phyloP scores from a whole-genome alignment of 257 asterid genomes.

The Primulina huaijiensis region DNA sequence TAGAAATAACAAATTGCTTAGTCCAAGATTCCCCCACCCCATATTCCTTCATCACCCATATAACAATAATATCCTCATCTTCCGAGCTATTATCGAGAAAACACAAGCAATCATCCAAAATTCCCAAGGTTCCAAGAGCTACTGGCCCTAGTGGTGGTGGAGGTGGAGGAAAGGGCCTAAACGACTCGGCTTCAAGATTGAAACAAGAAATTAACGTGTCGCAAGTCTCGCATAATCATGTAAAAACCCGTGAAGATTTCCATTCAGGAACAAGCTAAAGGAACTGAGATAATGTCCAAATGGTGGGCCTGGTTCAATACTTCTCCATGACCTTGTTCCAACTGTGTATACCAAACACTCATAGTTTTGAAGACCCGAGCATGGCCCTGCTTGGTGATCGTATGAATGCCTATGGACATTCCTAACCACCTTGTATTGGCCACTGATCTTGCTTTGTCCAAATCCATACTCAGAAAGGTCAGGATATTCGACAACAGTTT shows the following conservation, averaged over 20 bases:
- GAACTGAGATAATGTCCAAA: constrained; percentile 21
- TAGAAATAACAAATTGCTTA: constrained; percentile 27
- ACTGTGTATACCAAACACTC: constrained; percentile 44
- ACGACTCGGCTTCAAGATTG: constrained; percentile 43
- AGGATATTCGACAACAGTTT: constrained; percentile 27
- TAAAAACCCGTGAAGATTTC: constrained; percentile 50
- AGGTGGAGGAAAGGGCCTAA: constrained; percentile 33
- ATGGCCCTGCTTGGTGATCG: constrained; percentile 24
- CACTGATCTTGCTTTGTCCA: constrained; percentile 23
- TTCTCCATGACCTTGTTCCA: constrained; percentile 37
- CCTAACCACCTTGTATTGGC: constrained; percentile 42
- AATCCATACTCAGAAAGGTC: constrained; percentile 35
- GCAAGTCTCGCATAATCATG: constrained; percentile 23
- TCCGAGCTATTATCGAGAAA: constrained; percentile 37
- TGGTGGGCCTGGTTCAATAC: constrained; percentile 25
- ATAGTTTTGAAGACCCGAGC: constrained; percentile 21
- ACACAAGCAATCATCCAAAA: constrained; percentile 29
- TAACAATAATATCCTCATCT: constrained; percentile 22
- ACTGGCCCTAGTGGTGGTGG: constrained; percentile 23
- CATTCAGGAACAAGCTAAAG: constrained; percentile 32
- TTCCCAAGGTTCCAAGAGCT: constrained; percentile 39
- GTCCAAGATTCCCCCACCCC: constrained; percentile 40
- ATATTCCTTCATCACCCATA: constrained; percentile 59
- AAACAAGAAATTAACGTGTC: constrained; percentile 44
- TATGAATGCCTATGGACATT: not conserved